phyloP scores from a whole-genome alignment of 352 stramenopile species.

The Poterioochromonas sp. region DNA sequence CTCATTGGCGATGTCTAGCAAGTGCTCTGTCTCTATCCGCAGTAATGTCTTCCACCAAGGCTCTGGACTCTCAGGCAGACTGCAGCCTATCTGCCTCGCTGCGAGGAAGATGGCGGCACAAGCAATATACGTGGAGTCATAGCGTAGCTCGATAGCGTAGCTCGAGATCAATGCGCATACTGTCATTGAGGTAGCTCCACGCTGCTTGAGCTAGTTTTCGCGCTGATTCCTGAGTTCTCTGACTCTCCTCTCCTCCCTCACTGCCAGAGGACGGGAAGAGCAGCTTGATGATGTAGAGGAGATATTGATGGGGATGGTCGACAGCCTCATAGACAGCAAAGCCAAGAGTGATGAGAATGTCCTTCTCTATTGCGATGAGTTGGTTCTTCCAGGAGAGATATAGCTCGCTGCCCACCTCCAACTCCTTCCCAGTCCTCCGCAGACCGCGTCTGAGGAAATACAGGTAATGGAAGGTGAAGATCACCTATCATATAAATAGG shows the following conservation, averaged over 20 bases:
- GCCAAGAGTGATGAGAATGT: slow-evolving; percentile 78
- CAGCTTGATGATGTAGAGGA: slow-evolving; percentile 80
- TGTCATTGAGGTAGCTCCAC: slow-evolving; percentile 81
- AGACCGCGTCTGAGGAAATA: too few species aligned
- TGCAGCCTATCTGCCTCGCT: slow-evolving; percentile 44
- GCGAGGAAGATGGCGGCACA: slow-evolving; percentile 76
- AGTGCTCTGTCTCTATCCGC: too few species aligned
- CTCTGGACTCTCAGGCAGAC: background rate
- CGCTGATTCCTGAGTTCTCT: slow-evolving; percentile 50
- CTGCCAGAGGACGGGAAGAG: slow-evolving; percentile 40
- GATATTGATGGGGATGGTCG: slow-evolving; percentile 82
- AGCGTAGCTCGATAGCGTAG: slow-evolving; percentile 69
- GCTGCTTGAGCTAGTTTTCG: slow-evolving; percentile 67
- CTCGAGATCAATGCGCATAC: slow-evolving; percentile 65
- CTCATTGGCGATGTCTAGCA: too few species aligned
- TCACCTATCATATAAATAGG: too few species aligned
- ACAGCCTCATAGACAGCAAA: slow-evolving; percentile 81
- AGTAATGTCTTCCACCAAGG: background rate
- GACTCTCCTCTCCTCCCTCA: background rate
- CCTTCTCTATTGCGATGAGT: slow-evolving; percentile 70
- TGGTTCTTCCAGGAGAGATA: slow-evolving; percentile 46
- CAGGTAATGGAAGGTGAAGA: too few species aligned
- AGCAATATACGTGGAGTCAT: slow-evolving; percentile 64
- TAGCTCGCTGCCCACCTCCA: background rate
- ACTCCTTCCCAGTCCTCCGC: too few species aligned